These are phyloP conservation scores for Lupinus albus DNA, from an alignment of 306 rosid genomes.

Conservation along the genomic window DNA sequence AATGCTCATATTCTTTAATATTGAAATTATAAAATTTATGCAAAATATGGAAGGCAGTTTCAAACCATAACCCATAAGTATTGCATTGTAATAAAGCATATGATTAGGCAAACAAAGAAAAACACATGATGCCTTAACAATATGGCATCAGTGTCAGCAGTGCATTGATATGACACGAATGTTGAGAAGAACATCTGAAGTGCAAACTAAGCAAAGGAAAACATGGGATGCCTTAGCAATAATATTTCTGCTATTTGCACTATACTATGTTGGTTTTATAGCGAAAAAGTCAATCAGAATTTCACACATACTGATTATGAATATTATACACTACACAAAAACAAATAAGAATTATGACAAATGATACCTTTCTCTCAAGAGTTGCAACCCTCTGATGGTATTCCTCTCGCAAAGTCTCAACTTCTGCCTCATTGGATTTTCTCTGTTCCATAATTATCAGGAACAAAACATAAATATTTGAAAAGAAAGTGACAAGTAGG, in stretches of 20 bases:
- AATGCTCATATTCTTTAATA: constrained; percentile 20
- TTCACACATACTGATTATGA: constrained; percentile 19
- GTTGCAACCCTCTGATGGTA: constrained; percentile 92
- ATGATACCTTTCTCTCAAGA: constrained; percentile 85
- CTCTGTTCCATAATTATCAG: constrained; percentile 66
- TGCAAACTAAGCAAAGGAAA: constrained; percentile 26
- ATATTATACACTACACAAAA: constrained; percentile 9
- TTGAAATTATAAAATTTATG: constrained; percentile 4
- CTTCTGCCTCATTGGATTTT: constrained; percentile 92
- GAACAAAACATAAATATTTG: constrained; percentile 37
- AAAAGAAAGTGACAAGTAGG: constrained; percentile 26
- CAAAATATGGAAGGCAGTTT: neutral
- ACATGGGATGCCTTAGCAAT: neutral
- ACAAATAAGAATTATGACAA: constrained; percentile 15
- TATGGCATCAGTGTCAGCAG: constrained; percentile 21
- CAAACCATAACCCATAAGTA: neutral
- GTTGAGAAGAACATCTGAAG: constrained; percentile 30
- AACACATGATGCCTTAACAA: neutral
- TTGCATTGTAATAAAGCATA: neutral
- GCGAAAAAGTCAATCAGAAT: constrained; percentile 19
- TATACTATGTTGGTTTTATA: constrained; percentile 13
- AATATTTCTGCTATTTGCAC: constrained; percentile 9
- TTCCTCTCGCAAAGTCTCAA: constrained; percentile 95
- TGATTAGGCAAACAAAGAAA: neutral
- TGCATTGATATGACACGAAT: constrained; percentile 13